Conservation (phyloP, 306 rosid species). For the Comarum palustre region DNA sequence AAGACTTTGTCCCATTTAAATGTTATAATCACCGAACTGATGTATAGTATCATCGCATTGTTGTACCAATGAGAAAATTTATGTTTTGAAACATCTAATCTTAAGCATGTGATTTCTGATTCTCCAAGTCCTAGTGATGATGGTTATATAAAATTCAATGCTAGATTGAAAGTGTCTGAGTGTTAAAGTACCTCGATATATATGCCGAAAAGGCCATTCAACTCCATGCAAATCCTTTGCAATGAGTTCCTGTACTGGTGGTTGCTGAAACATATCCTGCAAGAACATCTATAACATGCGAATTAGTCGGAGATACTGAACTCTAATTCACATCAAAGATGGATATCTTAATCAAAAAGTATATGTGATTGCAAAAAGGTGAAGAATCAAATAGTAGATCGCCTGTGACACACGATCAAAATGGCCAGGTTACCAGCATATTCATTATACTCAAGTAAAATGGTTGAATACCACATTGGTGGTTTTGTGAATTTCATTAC, state of each 20-base stretch:
- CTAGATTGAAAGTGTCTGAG: neutral
- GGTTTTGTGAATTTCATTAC: neutral
- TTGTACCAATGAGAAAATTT: neutral
- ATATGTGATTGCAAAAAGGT: neutral
- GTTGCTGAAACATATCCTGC: slow-evolving; percentile 55
- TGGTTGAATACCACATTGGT: neutral
- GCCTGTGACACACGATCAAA: neutral
- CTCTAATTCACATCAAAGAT: neutral
- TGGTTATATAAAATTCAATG: neutral
- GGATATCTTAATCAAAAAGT: neutral
- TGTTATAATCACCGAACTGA: neutral
- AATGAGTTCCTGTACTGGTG: slow-evolving; percentile 55
- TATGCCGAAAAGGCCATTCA: slow-evolving; percentile 67
- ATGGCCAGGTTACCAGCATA: neutral
- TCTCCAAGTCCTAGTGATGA: neutral
- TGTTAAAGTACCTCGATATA: slow-evolving; percentile 49
- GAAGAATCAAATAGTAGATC: neutral
- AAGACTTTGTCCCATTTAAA: neutral
- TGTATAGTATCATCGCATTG: neutral
- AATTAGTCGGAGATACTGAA: neutral
- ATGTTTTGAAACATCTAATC: neutral
- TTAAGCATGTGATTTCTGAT: neutral
- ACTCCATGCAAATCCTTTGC: slow-evolving; percentile 67
- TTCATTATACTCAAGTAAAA: neutral
- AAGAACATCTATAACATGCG: slow-evolving; percentile 23